These are phyloP conservation scores for Ceriops decandra DNA, from an alignment of 345 rosid genomes.

Conservation along the genomic window DNA sequence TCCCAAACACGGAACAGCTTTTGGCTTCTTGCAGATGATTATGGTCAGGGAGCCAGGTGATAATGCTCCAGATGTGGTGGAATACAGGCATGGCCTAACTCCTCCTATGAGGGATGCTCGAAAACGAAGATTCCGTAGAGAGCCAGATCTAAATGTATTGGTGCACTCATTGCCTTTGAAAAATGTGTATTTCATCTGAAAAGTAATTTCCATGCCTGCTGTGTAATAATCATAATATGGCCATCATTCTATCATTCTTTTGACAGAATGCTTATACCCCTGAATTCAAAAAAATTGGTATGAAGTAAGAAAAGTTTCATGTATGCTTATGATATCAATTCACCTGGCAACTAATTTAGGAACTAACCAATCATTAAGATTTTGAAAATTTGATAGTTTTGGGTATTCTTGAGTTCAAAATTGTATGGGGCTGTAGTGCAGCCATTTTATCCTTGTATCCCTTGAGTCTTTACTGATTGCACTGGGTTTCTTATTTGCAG, in stretches of 20 bases:
- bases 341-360: background rate
- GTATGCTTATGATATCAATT: background rate
- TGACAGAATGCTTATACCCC: too few relatives aligned
- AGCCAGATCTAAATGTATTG: constrained; percentile 89
- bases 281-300: background rate
- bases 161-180: background rate
- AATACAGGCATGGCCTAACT: constrained; percentile 90
- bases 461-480: constrained; percentile 13
- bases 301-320: background rate
- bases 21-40: constrained; percentile 57
- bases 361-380: background rate
- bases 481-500: constrained; percentile 43
- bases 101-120: constrained; percentile 99
- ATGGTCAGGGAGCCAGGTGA: constrained; percentile 89
- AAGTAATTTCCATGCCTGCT: background rate
- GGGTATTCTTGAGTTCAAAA: background rate
- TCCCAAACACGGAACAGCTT: constrained; percentile 3
- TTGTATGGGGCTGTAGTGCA: background rate
- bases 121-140: constrained; percentile 91
- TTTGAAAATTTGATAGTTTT: background rate
- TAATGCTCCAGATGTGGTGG: constrained; percentile 67
- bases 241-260: too few relatives aligned
- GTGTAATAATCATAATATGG: too few relatives aligned
- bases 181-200: background rate
- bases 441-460: background rate